Evolutionary conservation across 1,139 yeast genomes (phyloP).

Genomic region (Saccharomyces hybrid): DNA sequence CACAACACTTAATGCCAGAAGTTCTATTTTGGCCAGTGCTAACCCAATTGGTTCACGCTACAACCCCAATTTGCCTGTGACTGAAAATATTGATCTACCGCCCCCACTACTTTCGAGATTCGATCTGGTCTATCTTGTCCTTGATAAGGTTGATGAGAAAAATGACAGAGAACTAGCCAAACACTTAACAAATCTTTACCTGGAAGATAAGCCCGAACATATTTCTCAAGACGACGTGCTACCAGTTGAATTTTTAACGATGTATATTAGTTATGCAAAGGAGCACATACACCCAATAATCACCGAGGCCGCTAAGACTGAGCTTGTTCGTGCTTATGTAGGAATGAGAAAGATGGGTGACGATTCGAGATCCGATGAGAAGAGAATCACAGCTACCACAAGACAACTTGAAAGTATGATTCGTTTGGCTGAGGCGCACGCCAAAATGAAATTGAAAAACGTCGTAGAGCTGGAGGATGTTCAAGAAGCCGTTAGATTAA

Average conservation of each 20-base stretch:
- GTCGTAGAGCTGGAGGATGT: conserved; percentile 75
- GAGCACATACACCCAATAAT: conserved; percentile 71
- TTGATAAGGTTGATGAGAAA: conserved; percentile 85
- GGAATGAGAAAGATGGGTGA: conserved; percentile 93
- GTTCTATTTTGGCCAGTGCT: conserved; percentile 92
- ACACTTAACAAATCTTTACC: conserved; percentile 85
- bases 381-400: conserved; percentile 94
- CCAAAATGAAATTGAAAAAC: conserved; percentile 79
- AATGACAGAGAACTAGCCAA: conserved; percentile 80
- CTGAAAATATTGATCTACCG: conserved; percentile 90
- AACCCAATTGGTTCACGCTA: conserved; percentile 96
- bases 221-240: conserved; percentile 57
- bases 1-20: conserved; percentile 91
- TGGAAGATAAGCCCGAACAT: conserved; percentile 77
- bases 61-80: conserved; percentile 87
- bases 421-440: conserved; percentile 91
- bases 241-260: conserved; percentile 80
- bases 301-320: conserved; percentile 73
- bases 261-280: conserved; percentile 87
- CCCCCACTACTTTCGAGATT: conserved; percentile 93
- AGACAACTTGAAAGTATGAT: conserved; percentile 95
- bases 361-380: conserved; percentile 77
- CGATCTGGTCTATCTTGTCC: conserved; percentile 82
- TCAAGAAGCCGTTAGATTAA: conserved; percentile 87
- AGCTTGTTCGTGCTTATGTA: conserved; percentile 82